A percentile compares a stretch with the other conserved stretches of the same genome.
These are phyloP conservation scores for Paecilomyces sp. DNA, from an alignment of 2,329 filamentous ascomycete genomes.

Conservation along the genomic window DNA sequence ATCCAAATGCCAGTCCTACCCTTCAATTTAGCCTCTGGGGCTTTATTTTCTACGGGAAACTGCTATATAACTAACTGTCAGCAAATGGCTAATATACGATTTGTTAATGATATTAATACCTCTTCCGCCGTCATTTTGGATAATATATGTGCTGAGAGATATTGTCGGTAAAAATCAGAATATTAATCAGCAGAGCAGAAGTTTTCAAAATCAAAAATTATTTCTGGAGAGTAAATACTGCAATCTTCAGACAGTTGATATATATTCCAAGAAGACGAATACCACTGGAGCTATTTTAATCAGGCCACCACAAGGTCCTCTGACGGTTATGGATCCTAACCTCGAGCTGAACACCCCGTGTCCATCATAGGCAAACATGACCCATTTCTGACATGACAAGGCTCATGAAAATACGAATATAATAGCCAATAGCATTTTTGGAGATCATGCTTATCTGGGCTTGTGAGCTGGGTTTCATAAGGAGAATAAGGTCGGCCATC, in stretches of 20 bases:
- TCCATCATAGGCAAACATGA: not conserved
- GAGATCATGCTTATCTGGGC: not conserved
- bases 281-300: not conserved
- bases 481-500: not conserved
- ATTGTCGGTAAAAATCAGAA: not conserved
- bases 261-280: not conserved
- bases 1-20: not conserved
- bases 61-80: not conserved
- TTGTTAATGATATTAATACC: not conserved
- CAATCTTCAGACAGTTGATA: not conserved
- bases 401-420: not conserved
- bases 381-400: not conserved
- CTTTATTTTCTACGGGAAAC: not conserved
- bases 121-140: not conserved
- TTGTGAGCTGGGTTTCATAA: not conserved
- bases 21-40: not conserved
- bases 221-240: too few relatives aligned
- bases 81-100: not conserved
- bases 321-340: not conserved
- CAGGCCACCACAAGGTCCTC: not conserved
- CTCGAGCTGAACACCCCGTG: not conserved
- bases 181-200: not conserved
- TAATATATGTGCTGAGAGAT: not conserved
- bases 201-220: not conserved
- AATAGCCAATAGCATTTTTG: not conserved